Conservation (phyloP, 2,329 filamentous ascomycete genomes). For the Fusarium sp. region DNA sequence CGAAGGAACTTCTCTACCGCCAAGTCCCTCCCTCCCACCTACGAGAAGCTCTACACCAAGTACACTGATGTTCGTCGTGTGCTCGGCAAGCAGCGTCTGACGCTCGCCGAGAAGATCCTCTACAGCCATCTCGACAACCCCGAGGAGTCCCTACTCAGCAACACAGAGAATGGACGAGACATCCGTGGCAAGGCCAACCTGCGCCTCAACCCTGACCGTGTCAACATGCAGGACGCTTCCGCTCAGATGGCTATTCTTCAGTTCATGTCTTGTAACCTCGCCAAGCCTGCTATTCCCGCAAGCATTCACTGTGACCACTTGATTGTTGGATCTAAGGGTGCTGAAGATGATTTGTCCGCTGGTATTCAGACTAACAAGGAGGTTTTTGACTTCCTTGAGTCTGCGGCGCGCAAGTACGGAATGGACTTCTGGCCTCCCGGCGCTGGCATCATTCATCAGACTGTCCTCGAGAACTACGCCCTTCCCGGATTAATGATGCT, state of each 20-base stretch:
- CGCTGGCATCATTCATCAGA: conserved; percentile 97
- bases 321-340: conserved; percentile 94
- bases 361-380: conserved; percentile 94
- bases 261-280: conserved; percentile 97
- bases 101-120: conserved; percentile 96
- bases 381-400: conserved; percentile 97
- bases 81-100: conserved; percentile 75
- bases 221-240: conserved; percentile 99
- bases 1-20: conserved; percentile 55
- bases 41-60: conserved; percentile 81
- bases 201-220: conserved; percentile 95
- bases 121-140: conserved; percentile 93
- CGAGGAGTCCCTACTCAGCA: conserved; percentile 85
- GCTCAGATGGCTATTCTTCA: conserved; percentile 98
- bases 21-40: conserved; percentile 72
- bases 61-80: conserved; percentile 80
- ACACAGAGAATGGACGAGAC: conserved; percentile 83
- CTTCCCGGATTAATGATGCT: conserved; percentile 99
- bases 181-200: conserved; percentile 91
- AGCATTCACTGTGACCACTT: conserved; percentile 99
- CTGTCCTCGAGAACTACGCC: conserved; percentile 96
- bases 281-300: conserved; percentile 89
- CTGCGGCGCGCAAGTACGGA: conserved; percentile 88
- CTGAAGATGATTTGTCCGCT: conserved; percentile 82
- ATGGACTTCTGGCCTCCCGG: conserved; percentile 97